Base-by-base conservation (phyloP, 768 basidiomycete genomes). In the Termitomyces sp. region DNA sequence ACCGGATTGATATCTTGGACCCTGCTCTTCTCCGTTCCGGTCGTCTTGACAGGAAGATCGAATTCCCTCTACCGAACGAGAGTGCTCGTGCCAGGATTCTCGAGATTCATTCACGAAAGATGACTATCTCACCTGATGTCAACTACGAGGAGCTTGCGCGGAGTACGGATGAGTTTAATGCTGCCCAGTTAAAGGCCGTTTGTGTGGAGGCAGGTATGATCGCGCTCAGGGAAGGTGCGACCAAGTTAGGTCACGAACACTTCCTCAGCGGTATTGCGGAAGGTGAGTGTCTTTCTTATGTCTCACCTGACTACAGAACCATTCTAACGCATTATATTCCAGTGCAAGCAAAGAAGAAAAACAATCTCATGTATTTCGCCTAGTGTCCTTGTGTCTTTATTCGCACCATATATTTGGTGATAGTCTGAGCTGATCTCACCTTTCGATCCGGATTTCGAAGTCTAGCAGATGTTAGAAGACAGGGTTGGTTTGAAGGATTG, bases 271-370 rank as follows among this genome's bases (percentile, higher is more conserved):
- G 92, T 52, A 92, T 94, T 58, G 82, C 92, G 43, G 90, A 94
- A 76, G 90, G 90, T 87, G 61, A 61, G 83, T 61, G n/a, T 47
- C 35, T 48, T 55, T 26, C 30, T 30, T 30, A 30, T 42, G 59
- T 46, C 40, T 61, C 22, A 53, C 30, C 24, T n/a, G 36, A 24
- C 56, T 46, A 45, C 48, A 47, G n/a, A 22, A 20, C 44, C 16
- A n/a, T 59, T 8, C 47, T 58, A 36, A 58, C n/a, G 43, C 1
- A 22, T 35, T 62, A 49, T 59, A n/a, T 70, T 52, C 73, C 38
- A 98, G 88, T 98, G 57, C 96, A 98, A 83, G 93, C 92, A 74
- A 95, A 98, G 87, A 99, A 99, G 86, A 98, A 98, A 85, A 98
- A 98, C 69, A 88, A 92, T 68, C 86, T 98, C 69, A 86, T 92